Conservation (phyloP, 2,329 filamentous ascomycete species). For the Stemphylium vesicarium region DNA sequence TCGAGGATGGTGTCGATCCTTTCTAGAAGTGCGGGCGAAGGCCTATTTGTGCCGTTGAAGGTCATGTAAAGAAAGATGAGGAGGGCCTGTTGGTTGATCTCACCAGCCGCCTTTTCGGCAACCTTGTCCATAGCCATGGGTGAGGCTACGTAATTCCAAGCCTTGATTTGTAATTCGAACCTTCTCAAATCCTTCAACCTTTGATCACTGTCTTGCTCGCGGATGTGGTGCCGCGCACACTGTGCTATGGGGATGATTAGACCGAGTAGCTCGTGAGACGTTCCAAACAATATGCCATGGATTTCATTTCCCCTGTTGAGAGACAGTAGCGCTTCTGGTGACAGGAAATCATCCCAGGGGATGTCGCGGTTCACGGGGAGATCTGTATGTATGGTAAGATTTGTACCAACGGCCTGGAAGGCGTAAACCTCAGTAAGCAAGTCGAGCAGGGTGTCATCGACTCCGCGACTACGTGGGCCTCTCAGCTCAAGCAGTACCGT, state of each 20-base stretch:
- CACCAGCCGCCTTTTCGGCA: not conserved
- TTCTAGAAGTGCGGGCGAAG: not conserved
- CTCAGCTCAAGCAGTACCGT: conserved; percentile 1
- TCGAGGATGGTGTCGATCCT: not conserved
- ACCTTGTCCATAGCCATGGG: not conserved
- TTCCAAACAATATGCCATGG: conserved; percentile 3
- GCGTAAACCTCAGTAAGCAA: conserved; percentile 8
- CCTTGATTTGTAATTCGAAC: conserved; percentile 1
- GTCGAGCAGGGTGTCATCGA: not conserved
- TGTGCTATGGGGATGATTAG: conserved; percentile 4
- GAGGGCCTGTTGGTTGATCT: conserved; percentile 2
- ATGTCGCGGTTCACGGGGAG: not conserved
- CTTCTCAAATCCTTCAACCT: not conserved
- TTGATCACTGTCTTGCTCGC: not conserved
- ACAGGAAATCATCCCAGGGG: conserved; percentile 3
- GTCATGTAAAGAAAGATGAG: conserved; percentile 4
- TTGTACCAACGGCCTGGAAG: conserved; percentile 3
- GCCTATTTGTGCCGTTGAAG: not conserved
- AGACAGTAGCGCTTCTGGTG: not conserved
- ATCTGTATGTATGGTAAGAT: not conserved
- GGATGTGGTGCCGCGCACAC: not conserved
- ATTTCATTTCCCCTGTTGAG: conserved; percentile 1
- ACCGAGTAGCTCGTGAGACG: conserved; percentile 1
- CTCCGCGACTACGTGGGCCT: not conserved
- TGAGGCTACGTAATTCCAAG: conserved; percentile 1